These are phyloP conservation scores for Fagopyrum homotropicum DNA, from an alignment of 148 eudicot genomes.

Conservation along the genomic window DNA sequence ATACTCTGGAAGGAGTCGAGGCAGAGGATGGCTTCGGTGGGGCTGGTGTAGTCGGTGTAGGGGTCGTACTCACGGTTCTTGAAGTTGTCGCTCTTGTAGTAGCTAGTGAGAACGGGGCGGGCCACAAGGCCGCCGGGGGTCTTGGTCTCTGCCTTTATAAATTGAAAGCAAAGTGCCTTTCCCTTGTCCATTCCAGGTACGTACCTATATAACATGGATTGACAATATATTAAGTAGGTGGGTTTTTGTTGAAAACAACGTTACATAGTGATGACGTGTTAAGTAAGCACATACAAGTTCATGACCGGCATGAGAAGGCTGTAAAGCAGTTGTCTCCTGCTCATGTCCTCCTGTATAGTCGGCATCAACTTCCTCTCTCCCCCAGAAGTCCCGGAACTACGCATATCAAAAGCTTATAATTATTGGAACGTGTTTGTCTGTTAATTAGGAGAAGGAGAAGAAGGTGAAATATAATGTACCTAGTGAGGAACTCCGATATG, in stretches of 20 bases:
- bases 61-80: constrained; percentile 56
- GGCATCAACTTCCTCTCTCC: constrained; percentile 74
- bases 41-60: constrained; percentile 64
- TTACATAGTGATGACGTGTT: too few species aligned
- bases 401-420: background rate
- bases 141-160: constrained; percentile 63
- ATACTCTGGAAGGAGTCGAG: constrained; percentile 73
- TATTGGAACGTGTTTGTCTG: too few species aligned
- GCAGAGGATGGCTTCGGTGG: constrained; percentile 62
- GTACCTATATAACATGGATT: constrained; percentile 27
- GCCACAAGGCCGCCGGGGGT: constrained; percentile 75
- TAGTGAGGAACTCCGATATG: constrained; percentile 61
- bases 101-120: constrained; percentile 70
- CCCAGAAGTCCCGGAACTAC: constrained; percentile 60
- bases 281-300: constrained; percentile 32
- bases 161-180: constrained; percentile 56
- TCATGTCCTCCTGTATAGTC: constrained; percentile 48
- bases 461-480: constrained; percentile 25
- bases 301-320: constrained; percentile 67
- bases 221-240: too few species aligned
- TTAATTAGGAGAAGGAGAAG: too few species aligned
- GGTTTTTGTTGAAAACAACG: too few species aligned
- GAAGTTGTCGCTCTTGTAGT: constrained; percentile 67
- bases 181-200: constrained; percentile 65
- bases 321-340: constrained; percentile 42